phyloP scores from a whole-genome alignment of 768 basidiomycete species.

The Coprinopsis marcescibilis region DNA sequence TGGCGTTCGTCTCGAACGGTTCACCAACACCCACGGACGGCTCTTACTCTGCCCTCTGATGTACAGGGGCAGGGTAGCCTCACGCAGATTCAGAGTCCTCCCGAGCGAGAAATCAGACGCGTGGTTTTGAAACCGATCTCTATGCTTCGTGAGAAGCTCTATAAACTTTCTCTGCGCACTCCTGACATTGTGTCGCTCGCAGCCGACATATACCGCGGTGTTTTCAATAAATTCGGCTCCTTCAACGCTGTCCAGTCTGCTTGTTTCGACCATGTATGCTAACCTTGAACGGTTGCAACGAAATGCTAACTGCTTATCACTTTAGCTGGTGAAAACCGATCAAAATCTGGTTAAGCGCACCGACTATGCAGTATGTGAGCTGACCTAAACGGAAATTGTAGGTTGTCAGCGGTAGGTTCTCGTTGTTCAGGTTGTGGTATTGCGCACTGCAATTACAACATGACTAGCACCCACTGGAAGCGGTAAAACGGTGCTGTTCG shows the following conservation, averaged over 20 bases:
- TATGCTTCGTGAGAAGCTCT: conserved; percentile 52
- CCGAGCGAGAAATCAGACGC: background rate
- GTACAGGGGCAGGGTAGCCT: too few relatives aligned
- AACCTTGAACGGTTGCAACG: background rate
- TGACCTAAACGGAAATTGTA: too few relatives aligned
- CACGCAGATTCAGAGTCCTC: background rate
- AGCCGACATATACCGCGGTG: conserved; percentile 77
- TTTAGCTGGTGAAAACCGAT: conserved; percentile 50
- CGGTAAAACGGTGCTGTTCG: conserved; percentile 94
- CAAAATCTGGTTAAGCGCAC: conserved; percentile 55
- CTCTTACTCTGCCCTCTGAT: too few relatives aligned
- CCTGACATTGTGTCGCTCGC: conserved; percentile 5
- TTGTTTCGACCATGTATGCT: conserved; percentile 68
- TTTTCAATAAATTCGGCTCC: conserved; percentile 77
- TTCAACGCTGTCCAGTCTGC: conserved; percentile 91
- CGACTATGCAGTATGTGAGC: too few relatives aligned
- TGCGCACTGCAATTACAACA: conserved; percentile 10
- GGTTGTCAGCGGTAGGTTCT: conserved; percentile 63
- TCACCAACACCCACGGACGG: too few relatives aligned
- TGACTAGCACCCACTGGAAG: conserved; percentile 87
- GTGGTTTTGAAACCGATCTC: conserved; percentile 64
- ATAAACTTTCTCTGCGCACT: background rate
- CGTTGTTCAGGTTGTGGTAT: background rate
- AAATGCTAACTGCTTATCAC: background rate
- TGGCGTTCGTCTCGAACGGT: too few relatives aligned